Conservation (phyloP, 495 filamentous ascomycete genomes). For the Penicillium arizonense region DNA sequence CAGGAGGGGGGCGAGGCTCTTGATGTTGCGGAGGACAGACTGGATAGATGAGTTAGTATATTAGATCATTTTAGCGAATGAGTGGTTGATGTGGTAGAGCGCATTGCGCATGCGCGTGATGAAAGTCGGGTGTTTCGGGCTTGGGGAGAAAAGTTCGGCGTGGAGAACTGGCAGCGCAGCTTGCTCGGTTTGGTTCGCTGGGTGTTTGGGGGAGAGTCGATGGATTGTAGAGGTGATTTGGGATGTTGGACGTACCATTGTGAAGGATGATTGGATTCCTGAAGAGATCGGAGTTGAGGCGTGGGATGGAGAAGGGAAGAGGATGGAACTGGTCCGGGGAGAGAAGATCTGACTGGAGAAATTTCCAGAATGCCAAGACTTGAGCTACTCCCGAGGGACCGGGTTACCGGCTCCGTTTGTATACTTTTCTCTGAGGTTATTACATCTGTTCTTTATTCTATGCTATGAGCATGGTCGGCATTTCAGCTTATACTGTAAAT, state of each 20-base stretch:
- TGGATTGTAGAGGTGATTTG: not conserved
- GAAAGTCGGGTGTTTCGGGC: not conserved
- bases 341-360: slow-evolving; percentile 47
- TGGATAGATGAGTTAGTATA: slow-evolving; percentile 13
- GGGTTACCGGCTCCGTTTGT: slow-evolving; percentile 10
- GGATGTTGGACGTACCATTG: slow-evolving; percentile 24
- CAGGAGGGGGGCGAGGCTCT: slow-evolving; percentile 90
- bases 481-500: not conserved
- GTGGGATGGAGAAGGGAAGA: slow-evolving; percentile 34
- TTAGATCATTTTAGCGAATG: not conserved
- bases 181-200: not conserved
- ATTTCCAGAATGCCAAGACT: slow-evolving; percentile 58
- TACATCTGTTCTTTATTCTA: not conserved
- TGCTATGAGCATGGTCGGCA: not conserved
- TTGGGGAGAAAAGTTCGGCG: slow-evolving; percentile 10
- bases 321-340: slow-evolving; percentile 26
- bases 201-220: not conserved
- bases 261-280: slow-evolving; percentile 21
- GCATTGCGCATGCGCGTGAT: not conserved
- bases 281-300: slow-evolving; percentile 24
- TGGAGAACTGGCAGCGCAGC: slow-evolving; percentile 1
- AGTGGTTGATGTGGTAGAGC: not conserved
- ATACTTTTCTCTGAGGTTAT: slow-evolving; percentile 2
- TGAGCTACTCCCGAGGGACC: slow-evolving; percentile 36
- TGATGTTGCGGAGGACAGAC: slow-evolving; percentile 87